Evolutionary conservation across 208 protist genomes (phyloP), one percentile per base, ranked within the genome.

Genomic region (Trypanosoma cruzi): DNA sequence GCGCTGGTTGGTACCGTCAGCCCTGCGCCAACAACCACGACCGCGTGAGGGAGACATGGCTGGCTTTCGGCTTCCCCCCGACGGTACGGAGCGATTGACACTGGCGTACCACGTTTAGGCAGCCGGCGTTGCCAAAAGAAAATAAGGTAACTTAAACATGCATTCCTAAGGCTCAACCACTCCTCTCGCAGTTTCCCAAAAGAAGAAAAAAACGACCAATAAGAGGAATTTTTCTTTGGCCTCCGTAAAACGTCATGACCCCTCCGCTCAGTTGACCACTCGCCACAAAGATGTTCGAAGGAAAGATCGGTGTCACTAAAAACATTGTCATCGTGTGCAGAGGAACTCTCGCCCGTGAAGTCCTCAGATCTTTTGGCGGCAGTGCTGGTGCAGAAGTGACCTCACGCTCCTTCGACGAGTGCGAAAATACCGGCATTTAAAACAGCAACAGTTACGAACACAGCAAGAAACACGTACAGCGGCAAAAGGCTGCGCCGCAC

Each of bases 401-500:
- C 48, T n/a, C 7, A 52, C 24, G 16, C 8, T 24, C 48, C 22
- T 60, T 42, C 72, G 52, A 32, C 81, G 54, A 42, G 72, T 65
- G 46, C 67, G 72, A 5, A 64, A 67, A 77, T 63, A 24, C 69
- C 73, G 6, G 68, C 44, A 22, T 70, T 44, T 4, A 71, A 55
- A 3, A 64, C 36, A 7, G 64, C 49, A 11, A 82, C 64, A 28
- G 80, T 69, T 6, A 77, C 44, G 24, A 71, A 11, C 49, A 80
- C 75, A 6, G 61, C 78, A 18, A 79, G 54, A 28, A 85, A 53
- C 13, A 73, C 57, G 46, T 78, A 55, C 20, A 75, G 5, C 29
- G 57, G 69, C 34, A 78, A 4, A 13, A 71, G 55, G 16, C 36
- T 54, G 36, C 50, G 62, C 36, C 63, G 31, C 32, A 63, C 73